Evolutionary conservation across 2,329 filamentous ascomycete species (phyloP).

Genomic region (Magnaporthales sp.): DNA sequence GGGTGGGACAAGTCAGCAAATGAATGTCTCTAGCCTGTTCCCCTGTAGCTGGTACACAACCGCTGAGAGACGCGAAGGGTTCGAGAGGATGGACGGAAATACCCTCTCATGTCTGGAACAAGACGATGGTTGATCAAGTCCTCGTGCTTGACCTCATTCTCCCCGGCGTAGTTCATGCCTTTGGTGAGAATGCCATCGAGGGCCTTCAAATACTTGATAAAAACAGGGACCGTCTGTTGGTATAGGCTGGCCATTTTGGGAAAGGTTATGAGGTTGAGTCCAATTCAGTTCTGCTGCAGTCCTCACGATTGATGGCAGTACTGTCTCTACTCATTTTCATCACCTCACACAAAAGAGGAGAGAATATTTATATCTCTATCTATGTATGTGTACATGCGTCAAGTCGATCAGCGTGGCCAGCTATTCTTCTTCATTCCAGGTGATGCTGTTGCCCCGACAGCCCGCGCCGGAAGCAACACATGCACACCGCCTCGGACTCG

Average conservation of each 20-base stretch:
- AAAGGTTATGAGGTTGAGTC: not conserved
- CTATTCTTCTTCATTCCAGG: not conserved
- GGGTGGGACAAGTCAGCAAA: not conserved
- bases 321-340: not conserved
- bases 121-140: not conserved
- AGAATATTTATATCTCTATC: not conserved
- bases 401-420: not conserved
- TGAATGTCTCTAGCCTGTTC: too few relatives aligned
- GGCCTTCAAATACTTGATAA: conserved; percentile 15
- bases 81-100: too few relatives aligned
- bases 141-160: conserved; percentile 13
- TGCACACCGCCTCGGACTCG: not conserved
- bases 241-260: not conserved
- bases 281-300: not conserved
- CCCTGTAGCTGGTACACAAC: too few relatives aligned
- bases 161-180: conserved; percentile 18
- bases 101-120: not conserved
- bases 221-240: conserved; percentile 17
- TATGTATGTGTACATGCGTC: not conserved
- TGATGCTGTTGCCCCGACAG: not conserved
- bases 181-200: conserved; percentile 21
- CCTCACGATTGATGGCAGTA: not conserved
- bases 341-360: not conserved
- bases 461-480: not conserved
- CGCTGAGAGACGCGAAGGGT: too few relatives aligned